Evolutionary conservation across 2,329 filamentous ascomycete genomes (phyloP).

Genomic region (Fusarium anguioides): DNA sequence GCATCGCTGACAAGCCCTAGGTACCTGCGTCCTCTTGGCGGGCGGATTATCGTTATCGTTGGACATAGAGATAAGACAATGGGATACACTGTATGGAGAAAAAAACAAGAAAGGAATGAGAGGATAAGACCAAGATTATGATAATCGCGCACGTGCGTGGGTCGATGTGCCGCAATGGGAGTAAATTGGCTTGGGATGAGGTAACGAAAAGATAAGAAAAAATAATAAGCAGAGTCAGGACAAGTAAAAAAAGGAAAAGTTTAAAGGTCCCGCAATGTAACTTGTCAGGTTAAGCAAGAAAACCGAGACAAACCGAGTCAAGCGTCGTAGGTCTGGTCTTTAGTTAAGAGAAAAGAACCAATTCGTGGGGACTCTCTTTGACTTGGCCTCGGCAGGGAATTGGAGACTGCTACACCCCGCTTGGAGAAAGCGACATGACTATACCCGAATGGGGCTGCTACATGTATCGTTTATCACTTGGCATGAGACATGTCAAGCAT

Average conservation of each 20-base stretch:
- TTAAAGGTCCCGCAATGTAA: constrained; percentile 8
- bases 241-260: too few species aligned
- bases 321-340: too few species aligned
- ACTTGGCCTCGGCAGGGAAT: too few species aligned
- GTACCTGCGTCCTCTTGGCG: constrained; percentile 55
- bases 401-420: constrained; percentile 16
- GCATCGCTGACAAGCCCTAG: constrained; percentile 57
- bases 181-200: constrained; percentile 9
- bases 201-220: constrained; percentile 30
- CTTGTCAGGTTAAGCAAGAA: background rate
- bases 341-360: background rate
- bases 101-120: background rate
- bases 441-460: background rate
- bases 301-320: background rate
- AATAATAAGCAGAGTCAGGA: background rate
- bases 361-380: constrained; percentile 1
- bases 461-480: constrained; percentile 4
- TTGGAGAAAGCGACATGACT: background rate
- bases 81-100: background rate
- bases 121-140: constrained; percentile 4
- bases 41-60: constrained; percentile 25
- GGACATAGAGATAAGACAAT: constrained; percentile 17
- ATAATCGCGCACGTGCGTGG: constrained; percentile 32
- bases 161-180: background rate
- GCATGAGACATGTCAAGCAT: background rate